These are phyloP conservation scores for Pseudomicrostroma phylloplanum DNA, from an alignment of 1,284 basidiomycete genomes.

Conservation along the genomic window DNA sequence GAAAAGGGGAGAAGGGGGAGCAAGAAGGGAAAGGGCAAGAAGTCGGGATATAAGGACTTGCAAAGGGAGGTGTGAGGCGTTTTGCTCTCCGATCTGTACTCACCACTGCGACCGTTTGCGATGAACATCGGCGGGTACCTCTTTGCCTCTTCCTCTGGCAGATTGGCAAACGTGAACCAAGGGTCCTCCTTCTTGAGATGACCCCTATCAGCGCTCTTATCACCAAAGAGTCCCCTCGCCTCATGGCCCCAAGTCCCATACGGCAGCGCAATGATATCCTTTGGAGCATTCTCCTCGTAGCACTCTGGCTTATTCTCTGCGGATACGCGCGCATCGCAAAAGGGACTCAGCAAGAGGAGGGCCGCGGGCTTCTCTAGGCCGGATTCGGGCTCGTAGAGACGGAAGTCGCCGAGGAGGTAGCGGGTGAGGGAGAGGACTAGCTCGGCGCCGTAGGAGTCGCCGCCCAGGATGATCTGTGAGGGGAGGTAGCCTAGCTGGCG, in stretches of 20 bases:
- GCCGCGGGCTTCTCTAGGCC: background rate
- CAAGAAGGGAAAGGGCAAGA: too few relatives aligned
- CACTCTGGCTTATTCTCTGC: background rate
- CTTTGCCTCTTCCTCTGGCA: background rate
- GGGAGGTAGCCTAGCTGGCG: slow-evolving; percentile 37
- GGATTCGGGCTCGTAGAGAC: background rate
- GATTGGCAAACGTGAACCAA: background rate
- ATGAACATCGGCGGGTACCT: slow-evolving; percentile 5
- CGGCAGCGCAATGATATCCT: background rate
- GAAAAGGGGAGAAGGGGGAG: too few relatives aligned
- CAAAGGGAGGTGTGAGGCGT: too few relatives aligned
- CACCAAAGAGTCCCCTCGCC: background rate
- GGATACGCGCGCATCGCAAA: background rate
- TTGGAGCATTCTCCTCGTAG: background rate
- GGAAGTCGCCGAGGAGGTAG: slow-evolving; percentile 20
- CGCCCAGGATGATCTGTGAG: slow-evolving; percentile 43
- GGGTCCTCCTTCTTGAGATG: slow-evolving; percentile 3
- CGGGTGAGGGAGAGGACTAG: slow-evolving; percentile 38
- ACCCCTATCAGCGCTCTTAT: background rate
- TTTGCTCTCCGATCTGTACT: too few relatives aligned
- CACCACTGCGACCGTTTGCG: background rate
- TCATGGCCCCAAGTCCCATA: slow-evolving; percentile 2
- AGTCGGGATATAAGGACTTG: too few relatives aligned
- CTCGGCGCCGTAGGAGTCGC: slow-evolving; percentile 42
- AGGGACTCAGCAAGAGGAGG: background rate